Conservation (phyloP, 768 basidiomycete genomes). For the Leccinum longicurvipes region DNA sequence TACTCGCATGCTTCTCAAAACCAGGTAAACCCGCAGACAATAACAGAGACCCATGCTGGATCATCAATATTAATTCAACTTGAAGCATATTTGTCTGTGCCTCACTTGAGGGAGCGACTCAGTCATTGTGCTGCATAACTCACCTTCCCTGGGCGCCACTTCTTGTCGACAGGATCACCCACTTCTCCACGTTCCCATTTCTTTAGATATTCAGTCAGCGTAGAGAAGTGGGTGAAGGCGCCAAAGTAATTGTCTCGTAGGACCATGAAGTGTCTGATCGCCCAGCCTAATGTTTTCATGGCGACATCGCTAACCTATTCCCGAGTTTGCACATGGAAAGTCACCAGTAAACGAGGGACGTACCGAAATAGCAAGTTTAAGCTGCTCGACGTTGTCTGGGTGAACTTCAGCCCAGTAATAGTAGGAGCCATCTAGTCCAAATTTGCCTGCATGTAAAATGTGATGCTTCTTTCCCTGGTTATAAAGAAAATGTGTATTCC, state of each 20-base stretch:
- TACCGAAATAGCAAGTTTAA: slow-evolving; percentile 66
- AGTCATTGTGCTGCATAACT: slow-evolving; percentile 9
- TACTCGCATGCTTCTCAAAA: slow-evolving; percentile 39
- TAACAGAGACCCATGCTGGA: slow-evolving; percentile 53
- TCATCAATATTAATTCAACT: slow-evolving; percentile 55
- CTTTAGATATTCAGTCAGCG: slow-evolving; percentile 79
- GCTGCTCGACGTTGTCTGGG: slow-evolving; percentile 72
- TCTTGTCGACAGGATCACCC: slow-evolving; percentile 79
- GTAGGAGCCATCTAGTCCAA: slow-evolving; percentile 69
- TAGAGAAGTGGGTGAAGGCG: slow-evolving; percentile 89
- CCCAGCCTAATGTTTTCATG: slow-evolving; percentile 83
- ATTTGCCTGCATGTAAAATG: slow-evolving; percentile 54
- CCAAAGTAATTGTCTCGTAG: slow-evolving; percentile 94
- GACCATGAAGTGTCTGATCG: slow-evolving; percentile 82
- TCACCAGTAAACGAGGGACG: not conserved
- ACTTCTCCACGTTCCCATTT: slow-evolving; percentile 55
- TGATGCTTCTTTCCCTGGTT: slow-evolving; percentile 55
- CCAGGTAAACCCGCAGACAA: slow-evolving; percentile 69
- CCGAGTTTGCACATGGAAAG: not conserved
- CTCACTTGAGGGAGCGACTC: slow-evolving; percentile 6
- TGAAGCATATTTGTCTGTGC: slow-evolving; percentile 81
- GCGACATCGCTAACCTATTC: slow-evolving; percentile 49
- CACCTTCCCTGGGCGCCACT: slow-evolving; percentile 80
- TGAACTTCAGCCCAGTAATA: slow-evolving; percentile 65
- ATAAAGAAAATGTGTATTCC: slow-evolving; percentile 83